Conservation (phyloP, 257 asterid species). For the Solanum piurae region DNA sequence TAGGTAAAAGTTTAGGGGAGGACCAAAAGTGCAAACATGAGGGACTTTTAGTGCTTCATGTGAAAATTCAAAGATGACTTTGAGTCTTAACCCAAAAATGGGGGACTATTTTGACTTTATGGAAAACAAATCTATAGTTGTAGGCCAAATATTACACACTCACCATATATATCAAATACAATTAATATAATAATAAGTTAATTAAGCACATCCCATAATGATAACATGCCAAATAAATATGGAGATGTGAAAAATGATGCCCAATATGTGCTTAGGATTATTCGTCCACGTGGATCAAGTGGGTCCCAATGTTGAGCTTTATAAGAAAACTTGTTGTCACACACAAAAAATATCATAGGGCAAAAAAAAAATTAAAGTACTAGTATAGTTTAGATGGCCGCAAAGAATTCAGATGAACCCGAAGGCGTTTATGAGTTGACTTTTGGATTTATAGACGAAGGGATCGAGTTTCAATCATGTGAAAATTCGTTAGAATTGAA, state of each 20-base stretch:
- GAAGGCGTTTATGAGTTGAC: conserved; percentile 7
- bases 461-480: conserved; percentile 6
- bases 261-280: background rate
- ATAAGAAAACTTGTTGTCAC: background rate
- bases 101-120: too few species aligned
- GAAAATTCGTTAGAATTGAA: background rate
- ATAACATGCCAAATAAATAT: background rate
- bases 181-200: background rate
- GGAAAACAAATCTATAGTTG: background rate
- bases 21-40: too few species aligned
- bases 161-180: background rate
- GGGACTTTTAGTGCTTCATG: too few species aligned
- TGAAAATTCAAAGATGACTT: too few species aligned
- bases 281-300: conserved; percentile 5
- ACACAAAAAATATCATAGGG: background rate
- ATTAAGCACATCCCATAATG: background rate
- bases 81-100: too few species aligned
- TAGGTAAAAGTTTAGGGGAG: too few species aligned
- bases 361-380: background rate
- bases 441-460: conserved; percentile 25
- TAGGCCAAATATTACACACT: background rate
- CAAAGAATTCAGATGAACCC: conserved; percentile 1
- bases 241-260: background rate
- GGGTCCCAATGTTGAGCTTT: background rate
- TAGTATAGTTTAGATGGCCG: background rate